Percentiles rank a stretch among this genome's conserved stretches.
Evolutionary conservation across 1,284 basidiomycete genomes (phyloP).

Genomic region (Ustilago curta): DNA sequence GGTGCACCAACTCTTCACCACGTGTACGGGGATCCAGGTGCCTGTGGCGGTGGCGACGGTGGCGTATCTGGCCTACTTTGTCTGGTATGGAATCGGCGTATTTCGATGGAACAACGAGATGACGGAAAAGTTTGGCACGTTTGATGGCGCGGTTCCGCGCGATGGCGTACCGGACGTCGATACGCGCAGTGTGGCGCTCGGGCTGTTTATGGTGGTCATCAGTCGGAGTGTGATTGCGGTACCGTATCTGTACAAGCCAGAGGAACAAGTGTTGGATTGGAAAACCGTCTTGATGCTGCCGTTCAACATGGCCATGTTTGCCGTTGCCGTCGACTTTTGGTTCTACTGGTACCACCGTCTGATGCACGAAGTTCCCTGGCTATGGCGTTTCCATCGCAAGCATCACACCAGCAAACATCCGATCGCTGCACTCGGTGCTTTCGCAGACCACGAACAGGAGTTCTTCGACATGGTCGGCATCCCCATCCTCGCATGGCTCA

Average conservation of each 20-base stretch:
- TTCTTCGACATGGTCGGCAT: slow-evolving; percentile 58
- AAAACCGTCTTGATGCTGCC: slow-evolving; percentile 33
- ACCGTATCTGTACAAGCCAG: slow-evolving; percentile 36
- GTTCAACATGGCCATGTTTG: slow-evolving; percentile 43
- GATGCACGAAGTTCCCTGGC: slow-evolving; percentile 53
- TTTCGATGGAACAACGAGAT: slow-evolving; percentile 35
- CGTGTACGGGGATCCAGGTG: slow-evolving; percentile 26
- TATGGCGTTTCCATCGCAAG: slow-evolving; percentile 54
- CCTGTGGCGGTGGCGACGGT: slow-evolving; percentile 27
- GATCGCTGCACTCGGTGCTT: slow-evolving; percentile 52
- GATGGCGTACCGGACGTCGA: slow-evolving; percentile 59
- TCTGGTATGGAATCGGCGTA: slow-evolving; percentile 15
- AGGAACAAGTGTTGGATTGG: slow-evolving; percentile 16
- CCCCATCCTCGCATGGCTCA: slow-evolving; percentile 53
- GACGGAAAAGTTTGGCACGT: slow-evolving; percentile 53
- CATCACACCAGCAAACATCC: slow-evolving; percentile 66
- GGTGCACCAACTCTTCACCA: slow-evolving; percentile 27
- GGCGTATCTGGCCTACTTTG: slow-evolving; percentile 31
- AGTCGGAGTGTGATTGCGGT: slow-evolving; percentile 32
- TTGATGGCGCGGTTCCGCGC: slow-evolving; percentile 45
- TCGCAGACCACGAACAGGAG: slow-evolving; percentile 62
- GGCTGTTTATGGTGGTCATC: slow-evolving; percentile 39
- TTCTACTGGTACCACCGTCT: slow-evolving; percentile 64
- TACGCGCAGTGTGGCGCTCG: slow-evolving; percentile 22
- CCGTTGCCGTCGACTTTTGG: slow-evolving; percentile 54